phyloP scores from a whole-genome alignment of 306 rosid species.

The Ormosia emarginata region DNA sequence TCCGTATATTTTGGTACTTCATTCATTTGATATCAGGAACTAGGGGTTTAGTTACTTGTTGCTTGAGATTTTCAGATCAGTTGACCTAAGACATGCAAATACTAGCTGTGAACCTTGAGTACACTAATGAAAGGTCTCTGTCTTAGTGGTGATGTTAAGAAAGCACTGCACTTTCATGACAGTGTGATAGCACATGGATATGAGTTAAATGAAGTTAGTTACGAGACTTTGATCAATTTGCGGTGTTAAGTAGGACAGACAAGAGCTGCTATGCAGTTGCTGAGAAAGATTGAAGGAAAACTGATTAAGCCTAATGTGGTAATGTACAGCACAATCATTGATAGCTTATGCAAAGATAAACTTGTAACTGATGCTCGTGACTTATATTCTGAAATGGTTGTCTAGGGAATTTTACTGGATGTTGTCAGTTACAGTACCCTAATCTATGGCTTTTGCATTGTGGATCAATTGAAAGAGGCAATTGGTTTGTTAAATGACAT shows the following conservation, averaged over 20 bases:
- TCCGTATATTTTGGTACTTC: too few species aligned
- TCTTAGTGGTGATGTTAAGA: background rate
- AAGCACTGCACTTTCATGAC: background rate
- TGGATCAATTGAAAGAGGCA: slow-evolving; percentile 17
- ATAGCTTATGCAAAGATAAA: slow-evolving; percentile 15
- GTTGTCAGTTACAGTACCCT: background rate
- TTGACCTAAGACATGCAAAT: too few species aligned
- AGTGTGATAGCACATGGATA: background rate
- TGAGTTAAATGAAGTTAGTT: background rate
- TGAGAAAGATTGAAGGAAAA: background rate
- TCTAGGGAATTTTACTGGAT: background rate
- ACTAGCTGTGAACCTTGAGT: background rate
- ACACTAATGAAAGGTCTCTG: background rate
- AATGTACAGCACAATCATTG: background rate
- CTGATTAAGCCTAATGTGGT: background rate
- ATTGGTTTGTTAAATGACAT: slow-evolving; percentile 7
- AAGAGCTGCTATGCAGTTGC: background rate
- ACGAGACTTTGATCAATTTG: background rate
- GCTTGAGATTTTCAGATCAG: too few species aligned
- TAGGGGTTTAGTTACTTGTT: too few species aligned
- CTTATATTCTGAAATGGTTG: background rate
- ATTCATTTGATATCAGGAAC: too few species aligned
- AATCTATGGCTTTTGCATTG: background rate
- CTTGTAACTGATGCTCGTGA: background rate
- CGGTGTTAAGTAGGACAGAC: too few species aligned